Percentiles rank a stretch among this genome's conserved stretches.
These are phyloP conservation scores for Oryza officinalis DNA, from an alignment of 176 grass and related monocot genomes.

Conservation along the genomic window DNA sequence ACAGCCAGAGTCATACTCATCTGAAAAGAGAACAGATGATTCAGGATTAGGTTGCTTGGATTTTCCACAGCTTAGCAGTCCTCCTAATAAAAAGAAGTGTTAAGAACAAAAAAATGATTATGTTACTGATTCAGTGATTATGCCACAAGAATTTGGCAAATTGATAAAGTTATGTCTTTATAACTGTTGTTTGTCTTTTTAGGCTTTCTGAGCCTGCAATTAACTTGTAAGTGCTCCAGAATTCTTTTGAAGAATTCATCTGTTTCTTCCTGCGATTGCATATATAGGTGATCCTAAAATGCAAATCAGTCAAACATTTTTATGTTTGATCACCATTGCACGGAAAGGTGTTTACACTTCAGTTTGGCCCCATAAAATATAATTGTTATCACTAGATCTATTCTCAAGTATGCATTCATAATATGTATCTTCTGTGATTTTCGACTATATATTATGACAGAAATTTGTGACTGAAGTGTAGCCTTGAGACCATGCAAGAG, in stretches of 20 bases:
- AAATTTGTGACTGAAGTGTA: neutral
- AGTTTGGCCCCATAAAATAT: neutral
- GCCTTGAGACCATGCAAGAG: neutral
- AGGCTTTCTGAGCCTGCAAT: neutral
- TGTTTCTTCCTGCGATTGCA: neutral
- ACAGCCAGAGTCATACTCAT: conserved; percentile 79
- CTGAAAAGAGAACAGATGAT: conserved; percentile 46
- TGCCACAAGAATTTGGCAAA: neutral
- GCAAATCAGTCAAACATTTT: neutral
- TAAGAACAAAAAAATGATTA: neutral
- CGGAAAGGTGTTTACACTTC: neutral
- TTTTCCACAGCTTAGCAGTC: neutral
- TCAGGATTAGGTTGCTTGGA: neutral
- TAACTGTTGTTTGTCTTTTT: neutral
- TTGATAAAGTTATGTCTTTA: neutral
- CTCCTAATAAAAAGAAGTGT: conserved; percentile 18
- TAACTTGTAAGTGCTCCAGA: neutral
- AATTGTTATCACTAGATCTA: neutral
- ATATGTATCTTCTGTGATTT: neutral
- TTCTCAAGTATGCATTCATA: neutral
- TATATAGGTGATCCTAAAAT: conserved; percentile 1
- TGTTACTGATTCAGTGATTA: neutral
- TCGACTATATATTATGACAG: neutral
- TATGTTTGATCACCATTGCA: neutral
- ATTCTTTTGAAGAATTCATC: neutral